Conservation (phyloP, 768 basidiomycete genomes). For the Naganishia onofrii region DNA sequence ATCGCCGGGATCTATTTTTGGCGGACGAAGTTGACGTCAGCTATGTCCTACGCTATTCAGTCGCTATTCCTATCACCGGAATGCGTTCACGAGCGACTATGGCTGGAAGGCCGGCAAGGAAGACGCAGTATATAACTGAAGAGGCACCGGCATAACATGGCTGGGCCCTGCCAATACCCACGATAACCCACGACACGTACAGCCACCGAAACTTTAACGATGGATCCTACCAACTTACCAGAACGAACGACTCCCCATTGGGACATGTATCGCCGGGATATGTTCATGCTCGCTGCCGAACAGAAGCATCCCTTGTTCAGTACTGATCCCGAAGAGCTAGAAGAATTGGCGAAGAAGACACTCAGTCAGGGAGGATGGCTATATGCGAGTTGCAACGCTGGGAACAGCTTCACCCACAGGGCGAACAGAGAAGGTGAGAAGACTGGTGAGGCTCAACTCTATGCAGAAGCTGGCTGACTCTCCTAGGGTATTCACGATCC, state of each 20-base stretch:
- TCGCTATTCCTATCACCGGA: too few relatives aligned
- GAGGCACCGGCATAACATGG: background rate
- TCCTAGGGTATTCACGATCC: too few relatives aligned
- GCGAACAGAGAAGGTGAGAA: slow-evolving; percentile 60
- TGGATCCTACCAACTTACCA: slow-evolving; percentile 58
- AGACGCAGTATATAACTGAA: too few relatives aligned
- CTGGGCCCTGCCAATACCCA: background rate
- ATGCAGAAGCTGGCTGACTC: too few relatives aligned
- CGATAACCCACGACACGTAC: background rate
- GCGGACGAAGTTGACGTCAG: background rate
- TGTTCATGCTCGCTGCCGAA: slow-evolving; percentile 52
- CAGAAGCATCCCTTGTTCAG: slow-evolving; percentile 34
- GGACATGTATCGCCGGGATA: slow-evolving; percentile 59
- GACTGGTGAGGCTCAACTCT: background rate
- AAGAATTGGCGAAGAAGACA: slow-evolving; percentile 54
- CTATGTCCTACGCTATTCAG: background rate
- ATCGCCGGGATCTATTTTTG: background rate
- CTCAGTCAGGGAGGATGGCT: slow-evolving; percentile 62
- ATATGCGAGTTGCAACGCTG: slow-evolving; percentile 76
- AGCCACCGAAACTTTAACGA: slow-evolving; percentile 3
- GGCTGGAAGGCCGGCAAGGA: too few relatives aligned
- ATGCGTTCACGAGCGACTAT: too few relatives aligned
- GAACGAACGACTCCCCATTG: slow-evolving; percentile 58
- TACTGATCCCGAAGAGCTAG: slow-evolving; percentile 54
- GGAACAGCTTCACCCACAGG: slow-evolving; percentile 64